Evolutionary conservation across 352 stramenopile species (phyloP), one percentile per base, ranked within the genome.

Genomic region (Globisporangium yorkense): DNA sequence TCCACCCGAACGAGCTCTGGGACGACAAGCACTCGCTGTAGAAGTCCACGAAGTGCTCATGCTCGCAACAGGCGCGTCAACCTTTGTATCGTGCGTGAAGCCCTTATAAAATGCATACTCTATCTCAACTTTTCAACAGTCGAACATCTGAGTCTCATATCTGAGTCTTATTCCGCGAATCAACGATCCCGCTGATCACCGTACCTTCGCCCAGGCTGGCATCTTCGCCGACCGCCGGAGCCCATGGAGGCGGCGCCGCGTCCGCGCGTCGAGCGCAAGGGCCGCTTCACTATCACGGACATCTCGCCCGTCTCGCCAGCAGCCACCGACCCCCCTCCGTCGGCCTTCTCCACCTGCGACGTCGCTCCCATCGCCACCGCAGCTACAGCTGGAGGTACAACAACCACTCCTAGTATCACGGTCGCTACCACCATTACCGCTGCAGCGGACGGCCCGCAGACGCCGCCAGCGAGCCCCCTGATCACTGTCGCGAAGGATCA

Each of bases 231-330:
- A 35, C 8, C 31, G 31, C 31, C 33, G 7, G 8, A 8, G 61
- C 18, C 43, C 53, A 80, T 77, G 63, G 70, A 74, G 63, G 51
- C 29, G 57, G 75, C 74, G 54, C 64, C 59, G 5, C 56, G 63
- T 53, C 71, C 62, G 67, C 80, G 80, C 39, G 80, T 92, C 10
- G 76, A 93, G 69, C 72, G 77, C 64, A 80, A 82, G 55, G 80
- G 83, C 9, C 79, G 83, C 67, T 93, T 93, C 65, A 93, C 83
- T 5, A 93, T 93, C 68, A 89, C 76, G 6, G 80, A 90, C 61
- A 82, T 92, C 56, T 65, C 83, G 49, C 77, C 79, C 2, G 75
- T 70, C 27, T 89, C 79, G 21, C 72, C 74, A 16, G 59, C 56
- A 51, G 80, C 75, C n/a, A 10, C 24, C 24, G 43, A 3, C 61